Percentiles rank a stretch among this genome's conserved stretches.
These are phyloP conservation scores for Phyllosticta capitalensis DNA, from an alignment of 2,329 filamentous ascomycete genomes.

Conservation along the genomic window DNA sequence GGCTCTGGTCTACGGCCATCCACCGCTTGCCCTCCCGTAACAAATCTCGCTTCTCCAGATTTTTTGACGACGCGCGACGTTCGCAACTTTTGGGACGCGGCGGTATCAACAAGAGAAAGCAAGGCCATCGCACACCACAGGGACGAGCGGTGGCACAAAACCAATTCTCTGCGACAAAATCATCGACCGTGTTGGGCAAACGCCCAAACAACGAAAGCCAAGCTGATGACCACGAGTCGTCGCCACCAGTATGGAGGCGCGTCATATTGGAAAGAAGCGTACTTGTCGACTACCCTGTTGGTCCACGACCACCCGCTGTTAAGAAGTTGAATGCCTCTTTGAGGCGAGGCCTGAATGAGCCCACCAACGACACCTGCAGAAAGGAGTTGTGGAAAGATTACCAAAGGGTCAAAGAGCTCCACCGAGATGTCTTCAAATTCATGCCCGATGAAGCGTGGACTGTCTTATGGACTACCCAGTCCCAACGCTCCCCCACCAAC, in stretches of 20 bases:
- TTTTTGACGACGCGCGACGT: background rate
- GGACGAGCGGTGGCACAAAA: background rate
- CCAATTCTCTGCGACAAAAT: background rate
- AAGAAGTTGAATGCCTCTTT: slow-evolving; percentile 15
- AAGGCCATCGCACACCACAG: background rate
- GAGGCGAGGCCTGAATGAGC: slow-evolving; percentile 6
- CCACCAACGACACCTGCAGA: slow-evolving; percentile 10
- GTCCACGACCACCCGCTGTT: background rate
- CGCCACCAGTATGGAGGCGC: background rate
- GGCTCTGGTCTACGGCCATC: background rate
- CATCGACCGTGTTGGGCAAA: too few relatives aligned
- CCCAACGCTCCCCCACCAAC: slow-evolving; percentile 12
- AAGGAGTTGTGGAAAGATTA: slow-evolving; percentile 25
- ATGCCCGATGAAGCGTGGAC: slow-evolving; percentile 25
- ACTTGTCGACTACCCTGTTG: background rate
- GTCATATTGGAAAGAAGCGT: background rate
- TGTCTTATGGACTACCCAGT: slow-evolving; percentile 24
- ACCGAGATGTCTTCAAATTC: slow-evolving; percentile 14
- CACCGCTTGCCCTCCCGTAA: background rate
- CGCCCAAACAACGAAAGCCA: background rate
- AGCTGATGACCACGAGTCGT: background rate
- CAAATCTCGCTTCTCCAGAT: background rate
- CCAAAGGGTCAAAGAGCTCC: slow-evolving; percentile 15
- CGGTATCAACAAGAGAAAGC: background rate
- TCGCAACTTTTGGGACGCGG: background rate